Percentiles rank a stretch among this genome's conserved stretches.
Evolutionary conservation across 163 green algal species (phyloP).

Genomic region (Trebouxiophyceae sp.): DNA sequence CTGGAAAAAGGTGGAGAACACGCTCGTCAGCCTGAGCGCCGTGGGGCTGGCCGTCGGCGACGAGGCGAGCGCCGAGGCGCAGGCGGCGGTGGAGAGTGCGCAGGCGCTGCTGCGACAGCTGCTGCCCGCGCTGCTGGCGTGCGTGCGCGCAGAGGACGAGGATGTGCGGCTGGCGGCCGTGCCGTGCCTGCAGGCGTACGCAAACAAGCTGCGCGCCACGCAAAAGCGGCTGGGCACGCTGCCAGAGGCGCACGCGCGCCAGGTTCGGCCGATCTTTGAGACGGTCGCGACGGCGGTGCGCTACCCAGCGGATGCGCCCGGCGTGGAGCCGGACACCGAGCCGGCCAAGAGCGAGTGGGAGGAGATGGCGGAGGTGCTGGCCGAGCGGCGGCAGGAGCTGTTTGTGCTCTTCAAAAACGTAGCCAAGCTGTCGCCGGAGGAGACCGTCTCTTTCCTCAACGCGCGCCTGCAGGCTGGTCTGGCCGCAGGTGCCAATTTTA

Average conservation of each 20-base stretch:
- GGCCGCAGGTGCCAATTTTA: no score
- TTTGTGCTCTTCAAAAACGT: conserved; percentile 86
- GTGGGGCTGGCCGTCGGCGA: conserved; percentile 62
- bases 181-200: conserved; percentile 78
- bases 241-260: conserved; percentile 3
- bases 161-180: conserved; percentile 64
- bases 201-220: conserved; percentile 53
- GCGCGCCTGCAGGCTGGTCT: conserved; percentile 31
- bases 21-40: conserved; percentile 54
- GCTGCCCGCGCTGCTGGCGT: conserved; percentile 55
- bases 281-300: conserved; percentile 11
- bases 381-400: conserved; percentile 70
- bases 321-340: conserved; percentile 1
- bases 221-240: conserved; percentile 32
- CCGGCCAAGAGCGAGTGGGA: conserved; percentile 13
- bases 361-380: conserved; percentile 51
- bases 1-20: conserved; percentile 81
- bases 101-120: conserved; percentile 57
- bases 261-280: conserved; percentile 32
- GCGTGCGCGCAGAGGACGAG: conserved; percentile 53
- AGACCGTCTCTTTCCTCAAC: conserved; percentile 49
- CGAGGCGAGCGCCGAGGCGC: conserved; percentile 46
- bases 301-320: conserved; percentile 18
- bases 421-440: conserved; percentile 47
- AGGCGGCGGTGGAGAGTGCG: conserved; percentile 25